phyloP scores from a whole-genome alignment of 169 alveolate genomes.

The Sarcocystis neurona region DNA sequence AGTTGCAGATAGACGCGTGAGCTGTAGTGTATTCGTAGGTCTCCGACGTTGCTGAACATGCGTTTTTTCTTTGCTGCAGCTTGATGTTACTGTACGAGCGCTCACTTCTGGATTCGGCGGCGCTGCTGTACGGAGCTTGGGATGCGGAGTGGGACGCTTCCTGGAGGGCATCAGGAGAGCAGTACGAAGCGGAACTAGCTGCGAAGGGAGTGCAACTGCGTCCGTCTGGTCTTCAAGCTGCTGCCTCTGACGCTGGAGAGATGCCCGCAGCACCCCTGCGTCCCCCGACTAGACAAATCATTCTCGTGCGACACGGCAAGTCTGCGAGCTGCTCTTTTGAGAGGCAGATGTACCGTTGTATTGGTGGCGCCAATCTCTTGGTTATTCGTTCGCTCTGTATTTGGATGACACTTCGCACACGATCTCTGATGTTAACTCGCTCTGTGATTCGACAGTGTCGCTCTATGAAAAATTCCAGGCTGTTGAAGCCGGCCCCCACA shows the following conservation, averaged over 20 bases:
- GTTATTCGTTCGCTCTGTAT: no score
- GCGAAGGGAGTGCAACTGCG: not conserved
- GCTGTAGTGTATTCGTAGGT: no score
- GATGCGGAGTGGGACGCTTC: not conserved
- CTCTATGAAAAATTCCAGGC: no score
- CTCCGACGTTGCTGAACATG: not conserved
- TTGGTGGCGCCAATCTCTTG: no score
- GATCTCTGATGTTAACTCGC: no score
- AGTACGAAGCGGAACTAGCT: constrained; percentile 2
- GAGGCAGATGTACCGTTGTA: no score
- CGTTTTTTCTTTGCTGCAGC: not conserved
- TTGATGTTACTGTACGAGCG: not conserved
- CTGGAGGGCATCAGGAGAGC: not conserved
- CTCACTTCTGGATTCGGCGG: not conserved
- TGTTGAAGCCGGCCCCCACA: no score
- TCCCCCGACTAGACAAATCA: constrained; percentile 7
- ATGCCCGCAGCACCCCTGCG: not conserved
- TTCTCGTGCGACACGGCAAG: constrained; percentile 27
- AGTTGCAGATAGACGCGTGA: no score
- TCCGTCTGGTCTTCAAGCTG: not conserved
- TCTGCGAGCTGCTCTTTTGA: no score
- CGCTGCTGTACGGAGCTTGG: constrained; percentile 15
- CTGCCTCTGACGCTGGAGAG: not conserved
- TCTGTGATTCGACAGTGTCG: no score
- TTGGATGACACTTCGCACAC: no score